Evolutionary conservation across 2,329 filamentous ascomycete genomes (phyloP).

Genomic region (Phoma sp.): DNA sequence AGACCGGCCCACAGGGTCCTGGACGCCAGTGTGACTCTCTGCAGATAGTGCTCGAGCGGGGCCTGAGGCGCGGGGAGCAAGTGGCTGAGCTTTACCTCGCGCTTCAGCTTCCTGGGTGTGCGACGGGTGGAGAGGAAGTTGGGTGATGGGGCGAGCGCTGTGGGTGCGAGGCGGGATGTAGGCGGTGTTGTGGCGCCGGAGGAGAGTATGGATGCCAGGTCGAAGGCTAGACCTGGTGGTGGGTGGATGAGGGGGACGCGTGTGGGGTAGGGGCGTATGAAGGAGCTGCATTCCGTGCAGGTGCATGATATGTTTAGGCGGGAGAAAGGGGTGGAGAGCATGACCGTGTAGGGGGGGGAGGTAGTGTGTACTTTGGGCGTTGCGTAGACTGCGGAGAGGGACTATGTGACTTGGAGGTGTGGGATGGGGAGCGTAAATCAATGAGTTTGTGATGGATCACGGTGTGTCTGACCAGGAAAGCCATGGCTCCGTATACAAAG

Average conservation of each 20-base stretch:
- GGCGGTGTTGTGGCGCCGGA: neutral
- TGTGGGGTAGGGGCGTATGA: constrained; percentile 18
- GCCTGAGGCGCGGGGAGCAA: neutral
- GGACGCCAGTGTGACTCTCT: neutral
- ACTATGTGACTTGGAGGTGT: neutral
- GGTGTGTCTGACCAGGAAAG: neutral
- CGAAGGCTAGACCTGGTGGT: neutral
- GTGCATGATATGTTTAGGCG: constrained; percentile 21
- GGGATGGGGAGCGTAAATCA: neutral
- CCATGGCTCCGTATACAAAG: neutral
- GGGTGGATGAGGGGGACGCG: neutral
- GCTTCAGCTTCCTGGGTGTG: neutral
- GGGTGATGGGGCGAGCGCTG: neutral
- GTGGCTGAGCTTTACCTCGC: neutral
- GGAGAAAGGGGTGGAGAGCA: constrained; percentile 2
- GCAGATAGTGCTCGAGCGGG: neutral
- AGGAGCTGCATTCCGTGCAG: constrained; percentile 20
- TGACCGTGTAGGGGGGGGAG: neutral
- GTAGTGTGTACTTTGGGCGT: no score
- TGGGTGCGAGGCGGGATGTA: neutral
- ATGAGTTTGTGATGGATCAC: neutral
- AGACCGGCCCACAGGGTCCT: neutral
- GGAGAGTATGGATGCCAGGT: neutral
- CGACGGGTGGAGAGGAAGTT: neutral
- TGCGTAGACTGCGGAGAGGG: no score